These are phyloP conservation scores for Paraphaeosphaeria sporulosa DNA, from an alignment of 2,329 filamentous ascomycete genomes.

Conservation along the genomic window DNA sequence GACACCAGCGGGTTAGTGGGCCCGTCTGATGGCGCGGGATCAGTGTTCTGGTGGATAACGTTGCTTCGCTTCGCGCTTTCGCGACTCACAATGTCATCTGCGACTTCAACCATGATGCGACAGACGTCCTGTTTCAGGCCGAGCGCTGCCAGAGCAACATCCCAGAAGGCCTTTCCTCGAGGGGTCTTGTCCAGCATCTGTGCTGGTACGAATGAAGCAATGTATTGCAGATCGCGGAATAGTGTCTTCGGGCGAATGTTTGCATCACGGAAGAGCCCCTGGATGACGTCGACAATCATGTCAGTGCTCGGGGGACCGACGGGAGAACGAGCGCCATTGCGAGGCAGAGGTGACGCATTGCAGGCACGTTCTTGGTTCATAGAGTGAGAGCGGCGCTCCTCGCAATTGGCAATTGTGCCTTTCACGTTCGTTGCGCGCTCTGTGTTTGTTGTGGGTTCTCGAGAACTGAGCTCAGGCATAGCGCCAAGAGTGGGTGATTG, in stretches of 20 bases:
- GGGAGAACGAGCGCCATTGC: slow-evolving; percentile 45
- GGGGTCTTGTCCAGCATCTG: slow-evolving; percentile 65
- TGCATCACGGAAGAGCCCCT: slow-evolving; percentile 55
- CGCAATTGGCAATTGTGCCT: slow-evolving; percentile 73
- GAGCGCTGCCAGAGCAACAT: slow-evolving; percentile 87
- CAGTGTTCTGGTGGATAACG: slow-evolving; percentile 40
- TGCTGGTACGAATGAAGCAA: slow-evolving; percentile 67
- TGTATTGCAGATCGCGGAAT: slow-evolving; percentile 61
- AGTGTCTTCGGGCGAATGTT: slow-evolving; percentile 56
- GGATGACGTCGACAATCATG: slow-evolving; percentile 53
- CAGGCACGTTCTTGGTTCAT: slow-evolving; percentile 50
- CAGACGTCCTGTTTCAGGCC: slow-evolving; percentile 87
- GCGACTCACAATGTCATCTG: slow-evolving; percentile 70
- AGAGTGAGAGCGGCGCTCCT: slow-evolving; percentile 70
- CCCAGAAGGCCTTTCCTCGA: slow-evolving; percentile 82
- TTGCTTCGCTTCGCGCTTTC: slow-evolving; percentile 68
- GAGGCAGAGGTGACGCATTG: slow-evolving; percentile 49
- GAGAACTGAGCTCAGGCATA: slow-evolving; percentile 54
- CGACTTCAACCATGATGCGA: slow-evolving; percentile 80
- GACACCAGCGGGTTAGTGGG: slow-evolving; percentile 54
- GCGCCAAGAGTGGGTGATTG: slow-evolving; percentile 56
- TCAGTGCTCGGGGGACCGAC: slow-evolving; percentile 51
- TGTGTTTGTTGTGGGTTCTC: slow-evolving; percentile 52
- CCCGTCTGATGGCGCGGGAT: slow-evolving; percentile 19
- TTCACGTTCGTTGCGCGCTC: slow-evolving; percentile 62